Evolutionary conservation across 2,329 filamentous ascomycete genomes (phyloP).

Genomic region (Sclerotinia trifoliorum): DNA sequence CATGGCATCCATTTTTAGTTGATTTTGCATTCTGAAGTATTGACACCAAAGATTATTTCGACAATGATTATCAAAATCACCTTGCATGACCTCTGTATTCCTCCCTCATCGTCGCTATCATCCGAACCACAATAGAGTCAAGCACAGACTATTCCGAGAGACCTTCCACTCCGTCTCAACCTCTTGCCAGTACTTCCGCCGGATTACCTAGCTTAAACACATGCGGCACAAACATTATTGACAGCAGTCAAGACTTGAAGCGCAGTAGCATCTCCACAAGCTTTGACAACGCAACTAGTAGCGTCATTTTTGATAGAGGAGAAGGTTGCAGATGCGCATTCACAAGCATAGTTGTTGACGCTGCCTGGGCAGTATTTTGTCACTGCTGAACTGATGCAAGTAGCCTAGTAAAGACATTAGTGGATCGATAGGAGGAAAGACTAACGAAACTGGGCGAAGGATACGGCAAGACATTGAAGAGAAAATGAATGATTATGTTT

Average conservation of each 20-base stretch:
- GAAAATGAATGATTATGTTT: neutral
- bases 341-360: conserved; percentile 13
- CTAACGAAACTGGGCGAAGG: neutral
- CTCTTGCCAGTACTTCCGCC: no score
- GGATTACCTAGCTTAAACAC: neutral
- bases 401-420: neutral
- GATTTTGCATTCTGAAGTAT: no score
- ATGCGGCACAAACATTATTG: conserved; percentile 5
- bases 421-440: no score
- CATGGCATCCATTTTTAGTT: no score
- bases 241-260: conserved; percentile 1
- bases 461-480: no score
- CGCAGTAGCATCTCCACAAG: neutral
- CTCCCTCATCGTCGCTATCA: no score
- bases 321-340: conserved; percentile 9
- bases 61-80: neutral
- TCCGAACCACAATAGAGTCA: neutral
- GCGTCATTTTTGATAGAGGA: neutral
- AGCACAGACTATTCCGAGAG: neutral
- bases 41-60: neutral
- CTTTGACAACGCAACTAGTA: neutral
- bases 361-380: neutral
- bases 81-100: no score
- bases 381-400: conserved; percentile 2
- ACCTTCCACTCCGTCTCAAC: neutral